Evolutionary conservation across 768 basidiomycete genomes (phyloP), one percentile per base, ranked within the genome.

Genomic region (Tricholoma bakamatsutake): DNA sequence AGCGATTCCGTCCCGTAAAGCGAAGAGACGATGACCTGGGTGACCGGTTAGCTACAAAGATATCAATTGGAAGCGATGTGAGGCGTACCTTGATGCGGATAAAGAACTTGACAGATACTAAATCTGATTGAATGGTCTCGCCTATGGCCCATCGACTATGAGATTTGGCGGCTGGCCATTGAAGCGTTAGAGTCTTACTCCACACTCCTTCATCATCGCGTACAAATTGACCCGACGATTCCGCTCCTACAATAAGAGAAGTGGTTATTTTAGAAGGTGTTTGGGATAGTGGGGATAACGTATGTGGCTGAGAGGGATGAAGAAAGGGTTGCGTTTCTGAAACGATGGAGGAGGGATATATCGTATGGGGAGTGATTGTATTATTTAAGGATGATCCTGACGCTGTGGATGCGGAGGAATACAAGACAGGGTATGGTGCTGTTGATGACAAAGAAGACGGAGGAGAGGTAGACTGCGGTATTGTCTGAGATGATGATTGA

Each of bases 61-160:
- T 55, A 54, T 57, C 39, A 37, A 35, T 52, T 24, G 47, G 46
- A 55, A 54, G 63, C 52, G 55, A 47, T 46, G 52, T 61, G 56
- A 57, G 47, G 34, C 62, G 61, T 54, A 89, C 85, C 80, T 88
- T 88, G 60, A 85, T 75, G 45, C 82, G 80, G 61, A 86, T 72
- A 67, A 85, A 83, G 68, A 89, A 93, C 66, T 79, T 80, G 52
- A 90, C 80, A 52, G 80, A 78, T 12, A 80, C 83, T 61, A 86
- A 68, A 50, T 81, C 76, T 40, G 85, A 85, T 59, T 78, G 74
- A 61, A 90, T 80, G 27, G 87, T 86, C 73, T 91, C 89, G 10
- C 90, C 90, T 55, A 88, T 79, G 8, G 88, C 80, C 87, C 90
- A 93, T 17, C 87, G 82, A 62, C 80, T 83, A 56, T 79, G 78